These are phyloP conservation scores for Cajanus cajan DNA, from an alignment of 306 rosid species.

Conservation along the genomic window DNA sequence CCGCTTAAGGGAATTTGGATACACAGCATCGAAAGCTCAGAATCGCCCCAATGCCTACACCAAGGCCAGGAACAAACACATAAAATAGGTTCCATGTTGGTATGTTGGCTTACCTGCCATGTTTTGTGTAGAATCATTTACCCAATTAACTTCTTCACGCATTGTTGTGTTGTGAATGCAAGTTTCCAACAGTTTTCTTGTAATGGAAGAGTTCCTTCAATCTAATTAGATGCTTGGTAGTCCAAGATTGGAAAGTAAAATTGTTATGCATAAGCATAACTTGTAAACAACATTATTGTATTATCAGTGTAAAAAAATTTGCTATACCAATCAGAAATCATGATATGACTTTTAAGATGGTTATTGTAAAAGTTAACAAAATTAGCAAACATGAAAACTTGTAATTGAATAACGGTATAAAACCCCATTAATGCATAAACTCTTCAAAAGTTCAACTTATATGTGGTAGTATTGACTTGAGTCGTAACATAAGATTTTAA, in stretches of 20 bases:
- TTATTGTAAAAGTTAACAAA: background rate
- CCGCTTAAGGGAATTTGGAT: constrained; percentile 61
- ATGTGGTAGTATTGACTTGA: background rate
- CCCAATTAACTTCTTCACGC: background rate
- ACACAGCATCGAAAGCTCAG: background rate
- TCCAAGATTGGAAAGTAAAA: background rate
- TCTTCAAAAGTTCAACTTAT: background rate
- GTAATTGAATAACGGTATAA: background rate
- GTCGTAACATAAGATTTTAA: background rate
- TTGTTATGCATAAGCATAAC: background rate
- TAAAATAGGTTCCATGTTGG: constrained; percentile 29
- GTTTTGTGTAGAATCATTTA: background rate
- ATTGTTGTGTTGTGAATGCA: constrained; percentile 16
- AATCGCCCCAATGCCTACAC: constrained; percentile 21
- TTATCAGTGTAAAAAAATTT: background rate
- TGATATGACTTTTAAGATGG: background rate
- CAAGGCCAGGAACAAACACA: constrained; percentile 6
- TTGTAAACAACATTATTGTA: background rate
- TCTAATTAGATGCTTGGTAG: background rate
- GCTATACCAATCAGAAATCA: background rate
- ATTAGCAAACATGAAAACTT: background rate
- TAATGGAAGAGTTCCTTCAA: background rate
- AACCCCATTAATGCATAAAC: background rate
- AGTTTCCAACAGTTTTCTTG: constrained; percentile 15
- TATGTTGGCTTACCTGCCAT: constrained; percentile 6